phyloP scores from a whole-genome alignment of 257 asterid genomes.

The Orobanche coerulescens region DNA sequence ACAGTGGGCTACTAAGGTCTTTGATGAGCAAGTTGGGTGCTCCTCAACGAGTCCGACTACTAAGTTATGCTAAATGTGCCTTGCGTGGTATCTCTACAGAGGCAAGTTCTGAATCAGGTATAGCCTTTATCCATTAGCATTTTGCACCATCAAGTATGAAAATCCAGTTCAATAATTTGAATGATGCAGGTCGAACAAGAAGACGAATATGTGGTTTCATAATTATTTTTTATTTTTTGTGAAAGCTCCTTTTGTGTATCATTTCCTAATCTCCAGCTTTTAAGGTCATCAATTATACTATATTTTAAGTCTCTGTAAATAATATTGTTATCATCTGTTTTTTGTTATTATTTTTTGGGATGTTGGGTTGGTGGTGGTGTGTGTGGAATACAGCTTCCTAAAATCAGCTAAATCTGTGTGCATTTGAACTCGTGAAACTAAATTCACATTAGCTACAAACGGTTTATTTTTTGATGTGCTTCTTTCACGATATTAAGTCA shows the following conservation, averaged over 20 bases:
- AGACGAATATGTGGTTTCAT: not conserved
- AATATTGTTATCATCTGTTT: not conserved
- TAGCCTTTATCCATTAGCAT: conserved; percentile 9
- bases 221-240: not conserved
- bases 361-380: no score
- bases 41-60: conserved; percentile 56
- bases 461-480: not conserved
- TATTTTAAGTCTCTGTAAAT: no score
- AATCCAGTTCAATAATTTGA: not conserved
- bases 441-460: not conserved
- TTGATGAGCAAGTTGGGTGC: conserved; percentile 85
- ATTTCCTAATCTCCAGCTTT: conserved; percentile 3
- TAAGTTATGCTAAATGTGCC: conserved; percentile 74
- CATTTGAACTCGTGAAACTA: no score
- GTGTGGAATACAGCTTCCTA: no score
- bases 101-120: conserved; percentile 48
- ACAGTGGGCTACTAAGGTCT: conserved; percentile 80
- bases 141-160: not conserved
- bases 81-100: conserved; percentile 45
- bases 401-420: not conserved
- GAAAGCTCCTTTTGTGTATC: not conserved
- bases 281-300: not conserved
- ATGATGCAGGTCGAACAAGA: conserved; percentile 1
- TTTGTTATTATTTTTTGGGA: not conserved
- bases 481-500: not conserved